phyloP scores from a whole-genome alignment of 129 eudicot genomes.

The Deinandra increscens region DNA sequence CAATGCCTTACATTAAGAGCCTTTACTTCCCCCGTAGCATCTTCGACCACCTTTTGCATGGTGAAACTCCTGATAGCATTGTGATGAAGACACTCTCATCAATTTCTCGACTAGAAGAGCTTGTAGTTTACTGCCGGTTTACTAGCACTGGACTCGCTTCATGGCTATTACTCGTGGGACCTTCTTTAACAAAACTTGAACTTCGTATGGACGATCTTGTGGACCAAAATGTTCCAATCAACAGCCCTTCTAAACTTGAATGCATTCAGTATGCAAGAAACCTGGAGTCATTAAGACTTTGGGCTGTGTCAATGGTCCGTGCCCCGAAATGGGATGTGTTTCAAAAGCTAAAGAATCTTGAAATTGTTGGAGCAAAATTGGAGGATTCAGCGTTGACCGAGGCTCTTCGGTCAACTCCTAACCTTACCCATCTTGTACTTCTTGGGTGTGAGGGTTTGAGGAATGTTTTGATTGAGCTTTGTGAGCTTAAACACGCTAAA shows the following conservation, averaged over 20 bases:
- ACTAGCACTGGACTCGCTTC: slow-evolving; percentile 52
- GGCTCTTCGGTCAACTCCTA: slow-evolving; percentile 66
- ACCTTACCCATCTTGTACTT: slow-evolving; percentile 55
- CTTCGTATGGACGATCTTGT: slow-evolving; percentile 69
- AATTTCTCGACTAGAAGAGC: slow-evolving; percentile 51
- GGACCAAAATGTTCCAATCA: slow-evolving; percentile 24
- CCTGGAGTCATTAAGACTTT: slow-evolving; percentile 66
- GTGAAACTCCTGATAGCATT: slow-evolving; percentile 52
- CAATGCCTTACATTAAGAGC: slow-evolving; percentile 57
- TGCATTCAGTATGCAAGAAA: slow-evolving; percentile 61
- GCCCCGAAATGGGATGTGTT: slow-evolving; percentile 78
- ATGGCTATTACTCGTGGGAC: slow-evolving; percentile 51
- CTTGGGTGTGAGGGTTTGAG: slow-evolving; percentile 86
- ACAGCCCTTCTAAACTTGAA: slow-evolving; percentile 57
- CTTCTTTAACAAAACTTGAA: slow-evolving; percentile 59
- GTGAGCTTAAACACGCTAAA: slow-evolving; percentile 57
- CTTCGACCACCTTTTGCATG: slow-evolving; percentile 49
- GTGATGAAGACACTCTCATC: slow-evolving; percentile 46
- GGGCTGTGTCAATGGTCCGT: slow-evolving; percentile 70
- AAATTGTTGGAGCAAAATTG: slow-evolving; percentile 73
- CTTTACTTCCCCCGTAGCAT: slow-evolving; percentile 81
- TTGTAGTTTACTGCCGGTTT: slow-evolving; percentile 82
- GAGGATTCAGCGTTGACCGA: slow-evolving; percentile 55
- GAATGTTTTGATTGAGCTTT: slow-evolving; percentile 54
- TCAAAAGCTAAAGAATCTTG: slow-evolving; percentile 59